These are phyloP conservation scores for Ophiocordyceps camponoti-floridani DNA, from an alignment of 2,329 filamentous ascomycete species.

Conservation along the genomic window DNA sequence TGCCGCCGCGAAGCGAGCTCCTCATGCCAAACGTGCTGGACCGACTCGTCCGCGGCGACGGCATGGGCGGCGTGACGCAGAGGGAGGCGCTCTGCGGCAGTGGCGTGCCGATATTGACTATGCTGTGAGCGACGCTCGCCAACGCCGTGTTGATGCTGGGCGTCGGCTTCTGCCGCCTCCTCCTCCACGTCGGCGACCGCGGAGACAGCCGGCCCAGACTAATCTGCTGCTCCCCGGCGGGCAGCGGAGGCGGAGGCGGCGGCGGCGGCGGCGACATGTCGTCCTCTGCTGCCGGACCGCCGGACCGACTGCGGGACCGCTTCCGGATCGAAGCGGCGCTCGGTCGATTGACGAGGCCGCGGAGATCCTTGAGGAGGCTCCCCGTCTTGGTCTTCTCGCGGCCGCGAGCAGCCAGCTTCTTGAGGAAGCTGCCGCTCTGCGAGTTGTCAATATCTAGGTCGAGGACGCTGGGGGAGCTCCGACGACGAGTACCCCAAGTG, in stretches of 20 bases:
- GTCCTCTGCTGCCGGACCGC: conserved; percentile 10
- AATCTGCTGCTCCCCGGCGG: conserved; percentile 13
- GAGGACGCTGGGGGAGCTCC: conserved; percentile 39
- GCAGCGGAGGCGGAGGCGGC: too few species aligned
- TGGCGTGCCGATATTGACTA: conserved; percentile 36
- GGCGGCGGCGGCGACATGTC: conserved; percentile 8
- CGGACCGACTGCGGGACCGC: conserved; percentile 20
- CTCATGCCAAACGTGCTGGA: conserved; percentile 23
- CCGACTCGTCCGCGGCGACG: conserved; percentile 35
- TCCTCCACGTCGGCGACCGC: conserved; percentile 33
- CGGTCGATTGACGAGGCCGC: conserved; percentile 30
- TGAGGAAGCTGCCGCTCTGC: conserved; percentile 42
- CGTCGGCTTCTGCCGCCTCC: conserved; percentile 19
- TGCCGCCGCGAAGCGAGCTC: conserved; percentile 34
- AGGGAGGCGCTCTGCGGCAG: conserved; percentile 44
- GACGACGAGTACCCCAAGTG: conserved; percentile 52
- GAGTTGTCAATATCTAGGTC: conserved; percentile 39
- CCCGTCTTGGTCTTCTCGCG: conserved; percentile 25
- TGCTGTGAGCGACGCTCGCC: conserved; percentile 32
- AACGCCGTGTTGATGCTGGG: conserved; percentile 43
- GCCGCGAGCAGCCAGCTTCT: conserved; percentile 36
- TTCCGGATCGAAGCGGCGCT: conserved; percentile 26
- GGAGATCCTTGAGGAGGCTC: conserved; percentile 27
- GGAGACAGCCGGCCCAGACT: conserved; percentile 26
- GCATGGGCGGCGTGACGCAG: conserved; percentile 27